Base-by-base conservation (phyloP, 1,284 basidiomycete species). In the Dichomitus squalens region DNA sequence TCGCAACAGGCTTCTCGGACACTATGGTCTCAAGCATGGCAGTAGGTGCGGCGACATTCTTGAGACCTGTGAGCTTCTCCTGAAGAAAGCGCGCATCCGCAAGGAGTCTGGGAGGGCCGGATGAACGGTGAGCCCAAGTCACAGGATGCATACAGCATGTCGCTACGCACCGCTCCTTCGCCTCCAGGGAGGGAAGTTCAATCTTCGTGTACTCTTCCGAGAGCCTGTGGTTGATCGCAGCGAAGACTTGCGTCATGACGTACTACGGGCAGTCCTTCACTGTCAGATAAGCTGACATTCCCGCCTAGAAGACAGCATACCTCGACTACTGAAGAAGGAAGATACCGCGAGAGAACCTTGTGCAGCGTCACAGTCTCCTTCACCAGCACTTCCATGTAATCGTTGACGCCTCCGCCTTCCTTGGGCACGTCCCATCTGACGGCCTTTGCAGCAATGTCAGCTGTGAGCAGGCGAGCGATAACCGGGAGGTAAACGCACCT, bases 291-390 rank as follows among this genome's bases (percentile, higher is more conserved):
- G 33, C 14, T 31, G 8, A 41, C 11, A 34, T 38, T 21, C 46
- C 50, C 46, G 43, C 52, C 50, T 23, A 39, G 52, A 53, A 57
- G 25, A 25, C 20, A 31, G 18, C 33, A 72, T 65, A 92, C 90
- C 83, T 95, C 92, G 46, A 96, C 91, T 14, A 93, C 84, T 21
- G 82, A 79, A 34, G 80, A 73, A 5, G 90, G 79, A 23, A 99
- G 79, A 73, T 98, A 99, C 58, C 96, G 91, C 52, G 91, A 93
- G 49, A 99, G 80, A 40, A 99, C 96, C 72, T 96, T 98, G 77
- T 99, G 94, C 49, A 99, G 80, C 25, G 95, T 98, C 53, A 93
- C 89, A 4, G 96, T 96, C 76, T 99, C 96, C 75, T 96, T 97
- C 66, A 95, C 87, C 35, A 99, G 81, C 60, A 95, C 81, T 64